Base-by-base conservation (phyloP, 2,329 filamentous ascomycete species). In the Diplocarpon rosae region DNA sequence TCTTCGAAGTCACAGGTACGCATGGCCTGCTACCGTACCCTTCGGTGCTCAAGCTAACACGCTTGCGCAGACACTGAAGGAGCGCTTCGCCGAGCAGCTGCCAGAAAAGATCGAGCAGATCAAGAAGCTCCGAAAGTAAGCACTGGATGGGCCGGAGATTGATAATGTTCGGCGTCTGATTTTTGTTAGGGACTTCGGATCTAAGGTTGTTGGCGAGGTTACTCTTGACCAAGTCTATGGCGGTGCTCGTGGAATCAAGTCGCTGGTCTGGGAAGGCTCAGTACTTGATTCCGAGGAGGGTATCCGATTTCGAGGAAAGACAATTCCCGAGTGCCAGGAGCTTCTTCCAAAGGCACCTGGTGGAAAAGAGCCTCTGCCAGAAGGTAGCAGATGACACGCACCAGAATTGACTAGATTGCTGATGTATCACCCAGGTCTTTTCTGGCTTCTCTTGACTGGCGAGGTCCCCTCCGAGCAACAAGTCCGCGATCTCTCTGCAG, bases 211-310 rank as follows among this genome's bases (percentile, higher is more conserved):
- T 59, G 90, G 92, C 68, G 87, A 96, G 78, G 87, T 98, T 66
- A 98, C 92, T 51, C 85, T 98, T 57, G 92, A 96, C 76, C 92
- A 98, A 75, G 92, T 95, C 66, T 98, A 96, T 69, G 92, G 92
- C 67, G 92, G 92, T 81, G 92, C 92, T 64, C 90, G 92, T 75
- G 90, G 92, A 64, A 94, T 98, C 74, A 98, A 96, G 80, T 83
- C 83, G 59, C 83, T 98, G 52, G 92, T 98, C 62, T 98, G 92
- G 92, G 92, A 98, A 71, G 80, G 90, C 61, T 98, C 92, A 62
- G 92, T 98, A 61, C 84, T 98, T 62, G 92, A 98, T 71, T 78
- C 90, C 47, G 88, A 96, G 76, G 92, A 98, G 78, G 92, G 92
- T 73, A 98, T 98, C 70, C 86, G 92, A 62, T 98, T 98, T 83